phyloP scores from a whole-genome alignment of 192 early-diverging fungal genomes.

The Entomortierella lignicola region DNA sequence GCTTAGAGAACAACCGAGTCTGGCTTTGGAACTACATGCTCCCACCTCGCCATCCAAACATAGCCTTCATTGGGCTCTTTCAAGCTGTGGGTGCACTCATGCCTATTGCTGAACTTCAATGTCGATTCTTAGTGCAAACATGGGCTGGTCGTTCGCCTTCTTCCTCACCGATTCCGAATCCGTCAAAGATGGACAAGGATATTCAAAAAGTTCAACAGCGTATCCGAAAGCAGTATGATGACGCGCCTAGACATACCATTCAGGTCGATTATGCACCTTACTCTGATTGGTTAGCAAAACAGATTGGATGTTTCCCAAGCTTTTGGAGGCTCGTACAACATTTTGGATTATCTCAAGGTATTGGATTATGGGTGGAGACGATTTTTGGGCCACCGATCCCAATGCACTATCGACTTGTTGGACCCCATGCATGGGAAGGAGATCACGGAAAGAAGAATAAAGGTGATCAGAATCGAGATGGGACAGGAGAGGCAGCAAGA shows the following conservation, averaged over 20 bases:
- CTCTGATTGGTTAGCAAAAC: constrained; percentile 58
- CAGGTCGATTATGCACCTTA: constrained; percentile 59
- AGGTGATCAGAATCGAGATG: neutral
- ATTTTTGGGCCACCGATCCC: constrained; percentile 47
- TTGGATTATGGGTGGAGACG: constrained; percentile 5
- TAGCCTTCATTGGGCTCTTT: constrained; percentile 69
- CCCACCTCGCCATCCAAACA: constrained; percentile 60
- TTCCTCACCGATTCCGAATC: constrained; percentile 8
- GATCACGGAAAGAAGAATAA: neutral
- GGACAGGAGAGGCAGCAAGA: constrained; percentile 8
- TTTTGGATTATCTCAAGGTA: constrained; percentile 34
- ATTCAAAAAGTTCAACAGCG: constrained; percentile 37
- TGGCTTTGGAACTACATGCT: constrained; percentile 70
- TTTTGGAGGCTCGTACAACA: constrained; percentile 34
- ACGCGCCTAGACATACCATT: constrained; percentile 63
- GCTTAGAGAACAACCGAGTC: constrained; percentile 56
- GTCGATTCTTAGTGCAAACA: constrained; percentile 59
- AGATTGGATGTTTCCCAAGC: constrained; percentile 61
- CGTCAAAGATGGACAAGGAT: constrained; percentile 58
- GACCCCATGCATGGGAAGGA: constrained; percentile 43
- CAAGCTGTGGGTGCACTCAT: constrained; percentile 66
- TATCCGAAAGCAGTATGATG: constrained; percentile 26
- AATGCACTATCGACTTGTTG: constrained; percentile 49
- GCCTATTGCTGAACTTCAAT: constrained; percentile 68
- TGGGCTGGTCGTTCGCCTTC: constrained; percentile 39